Percentiles rank a stretch among this genome's conserved stretches.
phyloP scores from a whole-genome alignment of 78 protist genomes.

The Speleostelium caveatum region DNA sequence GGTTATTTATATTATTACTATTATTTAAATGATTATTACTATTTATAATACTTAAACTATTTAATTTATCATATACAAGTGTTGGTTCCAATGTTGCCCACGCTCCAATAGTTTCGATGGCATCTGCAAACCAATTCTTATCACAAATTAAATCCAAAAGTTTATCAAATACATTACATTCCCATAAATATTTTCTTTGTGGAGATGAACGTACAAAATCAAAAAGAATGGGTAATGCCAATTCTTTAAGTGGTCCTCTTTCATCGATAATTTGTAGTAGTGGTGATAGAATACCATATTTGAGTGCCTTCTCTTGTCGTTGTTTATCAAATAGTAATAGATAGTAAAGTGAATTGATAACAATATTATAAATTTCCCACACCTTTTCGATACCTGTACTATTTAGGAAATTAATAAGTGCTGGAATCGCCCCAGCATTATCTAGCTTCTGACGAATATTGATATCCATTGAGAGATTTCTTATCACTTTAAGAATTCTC shows the following conservation, averaged over 20 bases:
- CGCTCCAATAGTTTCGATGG: constrained; percentile 66
- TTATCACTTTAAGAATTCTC: constrained; percentile 39
- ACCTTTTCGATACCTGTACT: constrained; percentile 61
- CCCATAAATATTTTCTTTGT: constrained; percentile 26
- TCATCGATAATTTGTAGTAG: constrained; percentile 23
- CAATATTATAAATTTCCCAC: constrained; percentile 60
- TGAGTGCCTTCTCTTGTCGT: constrained; percentile 68
- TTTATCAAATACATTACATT: constrained; percentile 36
- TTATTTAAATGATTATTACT: background rate
- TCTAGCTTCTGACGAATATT: constrained; percentile 27
- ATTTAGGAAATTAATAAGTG: constrained; percentile 23
- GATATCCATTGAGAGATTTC: constrained; percentile 70
- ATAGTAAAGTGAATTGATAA: constrained; percentile 44
- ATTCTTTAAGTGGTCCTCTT: constrained; percentile 64
- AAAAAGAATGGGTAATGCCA: constrained; percentile 71
- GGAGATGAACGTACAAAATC: constrained; percentile 51
- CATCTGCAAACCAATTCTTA: constrained; percentile 73
- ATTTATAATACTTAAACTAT: background rate
- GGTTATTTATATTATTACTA: too few relatives aligned
- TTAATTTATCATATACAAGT: constrained; percentile 18
- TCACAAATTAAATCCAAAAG: constrained; percentile 28
- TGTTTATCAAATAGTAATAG: constrained; percentile 38
- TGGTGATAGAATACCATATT: constrained; percentile 43
- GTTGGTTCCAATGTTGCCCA: constrained; percentile 58
- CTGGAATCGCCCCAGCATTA: constrained; percentile 35